A percentile compares a stretch with the other conserved stretches of the same genome.
Conservation (phyloP, 805 yeast genomes). For the Yarrowia sp. region DNA sequence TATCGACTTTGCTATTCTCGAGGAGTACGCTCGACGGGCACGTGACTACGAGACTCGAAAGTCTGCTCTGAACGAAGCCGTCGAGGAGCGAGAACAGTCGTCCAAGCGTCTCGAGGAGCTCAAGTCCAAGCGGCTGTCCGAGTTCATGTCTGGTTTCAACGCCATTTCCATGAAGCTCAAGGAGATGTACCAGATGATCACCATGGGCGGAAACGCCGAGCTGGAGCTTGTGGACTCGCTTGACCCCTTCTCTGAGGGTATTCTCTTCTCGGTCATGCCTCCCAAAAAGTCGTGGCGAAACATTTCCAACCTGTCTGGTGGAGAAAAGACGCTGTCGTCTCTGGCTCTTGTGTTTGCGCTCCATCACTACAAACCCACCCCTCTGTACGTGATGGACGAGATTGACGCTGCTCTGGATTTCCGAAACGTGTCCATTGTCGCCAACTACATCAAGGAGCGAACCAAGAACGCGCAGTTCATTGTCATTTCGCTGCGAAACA, state of each 20-base stretch:
- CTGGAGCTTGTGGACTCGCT: conserved; percentile 91
- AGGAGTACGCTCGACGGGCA: conserved; percentile 74
- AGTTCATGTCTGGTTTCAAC: conserved; percentile 92
- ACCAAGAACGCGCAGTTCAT: conserved; percentile 96
- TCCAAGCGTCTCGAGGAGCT: conserved; percentile 69
- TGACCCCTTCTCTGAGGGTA: conserved; percentile 98
- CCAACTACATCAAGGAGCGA: conserved; percentile 93
- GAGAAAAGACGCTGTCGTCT: conserved; percentile 95
- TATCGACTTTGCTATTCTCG: conserved; percentile 75
- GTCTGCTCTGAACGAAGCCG: conserved; percentile 70
- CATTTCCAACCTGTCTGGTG: conserved; percentile 93
- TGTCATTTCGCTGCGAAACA: conserved; percentile 92
- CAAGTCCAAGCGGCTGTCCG: conserved; percentile 76
- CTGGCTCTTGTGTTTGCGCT: conserved; percentile 95
- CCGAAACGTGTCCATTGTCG: conserved; percentile 95
- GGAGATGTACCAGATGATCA: conserved; percentile 97
- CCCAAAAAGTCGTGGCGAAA: conserved; percentile 98
- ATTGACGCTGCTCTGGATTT: conserved; percentile 98
- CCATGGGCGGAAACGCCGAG: conserved; percentile 99
- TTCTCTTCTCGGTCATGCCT: conserved; percentile 97
- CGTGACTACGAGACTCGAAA: conserved; percentile 70
- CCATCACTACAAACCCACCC: conserved; percentile 96
- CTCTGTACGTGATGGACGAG: conserved; percentile 98
- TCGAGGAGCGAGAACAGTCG: conserved; percentile 67
- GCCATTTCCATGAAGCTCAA: conserved; percentile 85